Evolutionary conservation across 768 basidiomycete genomes (phyloP).

Genomic region (Mycena vulgaris): DNA sequence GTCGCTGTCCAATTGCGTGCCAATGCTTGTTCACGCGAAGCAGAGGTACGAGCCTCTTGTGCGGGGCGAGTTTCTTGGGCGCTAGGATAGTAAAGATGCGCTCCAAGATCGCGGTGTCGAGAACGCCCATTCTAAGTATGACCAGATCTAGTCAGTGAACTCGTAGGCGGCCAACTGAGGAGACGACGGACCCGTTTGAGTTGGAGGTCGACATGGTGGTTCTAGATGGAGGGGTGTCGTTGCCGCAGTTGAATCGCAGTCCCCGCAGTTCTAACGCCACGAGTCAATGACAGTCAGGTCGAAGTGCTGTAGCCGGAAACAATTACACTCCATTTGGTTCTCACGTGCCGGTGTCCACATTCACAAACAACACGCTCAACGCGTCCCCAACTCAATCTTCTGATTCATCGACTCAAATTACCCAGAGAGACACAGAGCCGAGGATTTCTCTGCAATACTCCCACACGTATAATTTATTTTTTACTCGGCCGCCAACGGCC

Average conservation of each 20-base stretch:
- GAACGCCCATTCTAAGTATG: constrained; percentile 6
- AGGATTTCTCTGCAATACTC: no score
- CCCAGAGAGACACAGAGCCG: no score
- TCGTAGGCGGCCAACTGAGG: background rate
- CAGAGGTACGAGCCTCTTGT: constrained; percentile 27
- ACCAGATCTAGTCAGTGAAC: background rate
- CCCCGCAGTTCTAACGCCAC: constrained; percentile 19
- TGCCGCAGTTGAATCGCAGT: constrained; percentile 4
- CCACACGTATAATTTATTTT: no score
- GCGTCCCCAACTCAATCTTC: no score
- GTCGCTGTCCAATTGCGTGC: background rate
- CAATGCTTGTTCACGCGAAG: constrained; percentile 34
- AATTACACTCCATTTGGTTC: no score
- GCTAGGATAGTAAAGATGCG: constrained; percentile 28
- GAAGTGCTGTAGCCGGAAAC: no score
- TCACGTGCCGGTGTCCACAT: no score
- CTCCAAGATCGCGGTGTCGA: constrained; percentile 17
- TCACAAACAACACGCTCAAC: no score
- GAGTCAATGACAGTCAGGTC: background rate
- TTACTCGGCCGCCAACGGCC: no score
- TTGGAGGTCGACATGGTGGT: constrained; percentile 20
- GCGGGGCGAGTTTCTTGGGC: constrained; percentile 32
- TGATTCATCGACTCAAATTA: no score
- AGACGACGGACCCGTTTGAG: constrained; percentile 10
- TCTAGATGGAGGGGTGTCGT: no score